phyloP scores from a whole-genome alignment of 306 rosid species.

The Myrica gale region DNA sequence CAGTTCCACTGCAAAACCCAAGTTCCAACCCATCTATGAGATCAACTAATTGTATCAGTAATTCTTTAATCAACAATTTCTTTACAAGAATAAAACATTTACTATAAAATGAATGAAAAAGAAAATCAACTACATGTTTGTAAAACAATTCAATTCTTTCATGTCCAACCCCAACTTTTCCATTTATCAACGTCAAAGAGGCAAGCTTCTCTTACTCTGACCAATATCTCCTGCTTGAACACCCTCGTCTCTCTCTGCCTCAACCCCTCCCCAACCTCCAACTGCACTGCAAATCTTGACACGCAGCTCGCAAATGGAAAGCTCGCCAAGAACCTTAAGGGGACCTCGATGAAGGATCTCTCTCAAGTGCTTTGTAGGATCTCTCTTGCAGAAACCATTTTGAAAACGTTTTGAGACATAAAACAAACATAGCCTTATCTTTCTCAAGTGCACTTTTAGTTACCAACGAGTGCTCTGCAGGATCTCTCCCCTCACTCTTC shows the following conservation, averaged over 20 bases:
- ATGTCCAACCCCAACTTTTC: no score
- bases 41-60: background rate
- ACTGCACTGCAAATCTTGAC: constrained; percentile 74
- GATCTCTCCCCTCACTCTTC: no score
- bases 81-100: background rate
- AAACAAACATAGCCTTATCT: no score
- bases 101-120: background rate
- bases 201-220: constrained; percentile 58
- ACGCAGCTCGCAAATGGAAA: constrained; percentile 72
- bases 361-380: no score
- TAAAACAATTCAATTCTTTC: background rate
- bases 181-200: constrained; percentile 56
- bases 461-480: no score
- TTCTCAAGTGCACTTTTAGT: no score
- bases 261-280: constrained; percentile 91
- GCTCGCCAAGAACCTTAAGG: constrained; percentile 30
- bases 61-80: constrained; percentile 9
- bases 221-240: constrained; percentile 60
- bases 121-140: background rate
- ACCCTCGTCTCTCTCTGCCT: constrained; percentile 81
- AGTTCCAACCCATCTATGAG: background rate
- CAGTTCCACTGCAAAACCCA: no score
- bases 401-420: no score
- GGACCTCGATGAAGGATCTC: no score
- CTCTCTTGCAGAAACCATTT: no score